phyloP scores from a whole-genome alignment of 2,329 filamentous ascomycete genomes.

The Colletotrichum orchidophilum region DNA sequence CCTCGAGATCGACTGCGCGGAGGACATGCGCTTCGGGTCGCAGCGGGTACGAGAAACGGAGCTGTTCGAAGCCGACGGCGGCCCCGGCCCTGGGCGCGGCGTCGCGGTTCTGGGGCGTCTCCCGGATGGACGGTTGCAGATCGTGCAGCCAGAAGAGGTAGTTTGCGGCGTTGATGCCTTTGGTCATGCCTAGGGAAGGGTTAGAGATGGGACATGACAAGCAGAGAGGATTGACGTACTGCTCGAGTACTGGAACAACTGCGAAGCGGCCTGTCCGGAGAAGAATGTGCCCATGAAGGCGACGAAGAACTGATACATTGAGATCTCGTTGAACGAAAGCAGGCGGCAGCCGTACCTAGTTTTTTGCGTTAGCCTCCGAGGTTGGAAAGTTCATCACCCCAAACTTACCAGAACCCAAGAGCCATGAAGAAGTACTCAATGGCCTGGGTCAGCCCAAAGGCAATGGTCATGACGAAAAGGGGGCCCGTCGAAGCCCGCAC shows the following conservation, averaged over 20 bases:
- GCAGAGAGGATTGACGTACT: conserved; percentile 39
- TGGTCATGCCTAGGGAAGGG: conserved; percentile 53
- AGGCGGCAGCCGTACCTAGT: conserved; percentile 48
- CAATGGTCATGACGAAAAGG: conserved; percentile 46
- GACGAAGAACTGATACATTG: conserved; percentile 56
- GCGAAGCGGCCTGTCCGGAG: conserved; percentile 50
- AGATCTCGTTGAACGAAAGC: conserved; percentile 48
- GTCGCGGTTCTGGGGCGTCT: conserved; percentile 51
- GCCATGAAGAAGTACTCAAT: conserved; percentile 51
- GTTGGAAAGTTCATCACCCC: neutral
- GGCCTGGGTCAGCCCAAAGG: conserved; percentile 48
- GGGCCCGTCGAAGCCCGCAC: conserved; percentile 42
- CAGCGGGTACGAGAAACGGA: conserved; percentile 72
- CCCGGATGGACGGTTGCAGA: conserved; percentile 51
- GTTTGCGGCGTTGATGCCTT: conserved; percentile 57
- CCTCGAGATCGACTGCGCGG: conserved; percentile 51
- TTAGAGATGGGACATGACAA: conserved; percentile 1
- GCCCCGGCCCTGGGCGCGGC: conserved; percentile 45
- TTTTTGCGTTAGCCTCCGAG: neutral
- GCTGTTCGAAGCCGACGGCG: conserved; percentile 59
- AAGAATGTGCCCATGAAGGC: conserved; percentile 62
- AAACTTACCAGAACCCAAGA: conserved; percentile 49
- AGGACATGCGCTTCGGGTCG: conserved; percentile 51
- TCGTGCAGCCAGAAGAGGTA: conserved; percentile 60
- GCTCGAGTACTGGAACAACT: conserved; percentile 58